Percentiles rank a stretch among this genome's conserved stretches.
These are phyloP conservation scores for Pichia sp. DNA, from an alignment of 1,139 yeast genomes.

Conservation along the genomic window DNA sequence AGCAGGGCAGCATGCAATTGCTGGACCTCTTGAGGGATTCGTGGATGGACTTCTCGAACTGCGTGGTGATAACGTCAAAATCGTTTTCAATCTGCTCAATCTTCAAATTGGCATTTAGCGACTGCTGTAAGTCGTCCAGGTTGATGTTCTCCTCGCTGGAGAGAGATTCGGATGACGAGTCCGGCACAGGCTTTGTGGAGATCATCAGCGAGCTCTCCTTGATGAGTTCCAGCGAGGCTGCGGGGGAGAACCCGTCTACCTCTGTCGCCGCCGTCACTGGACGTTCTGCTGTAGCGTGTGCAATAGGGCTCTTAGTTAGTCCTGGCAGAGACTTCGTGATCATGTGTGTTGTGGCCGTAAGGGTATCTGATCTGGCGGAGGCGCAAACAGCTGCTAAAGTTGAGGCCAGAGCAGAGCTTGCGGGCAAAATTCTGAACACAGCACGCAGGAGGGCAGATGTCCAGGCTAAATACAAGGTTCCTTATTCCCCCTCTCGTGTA, in stretches of 20 bases:
- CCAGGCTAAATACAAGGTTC: neutral
- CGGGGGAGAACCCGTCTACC: neutral
- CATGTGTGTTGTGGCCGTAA: no score
- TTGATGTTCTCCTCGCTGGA: neutral
- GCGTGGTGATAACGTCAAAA: slow-evolving; percentile 8
- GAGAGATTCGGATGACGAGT: neutral
- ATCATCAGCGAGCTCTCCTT: neutral
- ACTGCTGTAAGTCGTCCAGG: neutral
- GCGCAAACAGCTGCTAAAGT: neutral
- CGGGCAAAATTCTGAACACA: no score
- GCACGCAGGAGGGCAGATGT: neutral
- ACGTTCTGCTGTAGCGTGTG: neutral
- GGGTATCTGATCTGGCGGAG: neutral
- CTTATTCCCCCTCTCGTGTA: neutral
- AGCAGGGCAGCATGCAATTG: slow-evolving; percentile 17
- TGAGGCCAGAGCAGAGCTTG: no score
- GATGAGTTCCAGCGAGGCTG: neutral
- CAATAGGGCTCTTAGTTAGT: neutral
- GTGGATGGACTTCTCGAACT: slow-evolving; percentile 11
- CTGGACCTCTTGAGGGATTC: slow-evolving; percentile 8
- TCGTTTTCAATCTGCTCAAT: slow-evolving; percentile 6
- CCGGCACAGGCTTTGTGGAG: neutral
- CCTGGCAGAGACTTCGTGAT: neutral
- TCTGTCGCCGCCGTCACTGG: neutral
- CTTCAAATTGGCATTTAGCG: slow-evolving; percentile 4